Conservation (phyloP, 257 asterid genomes). For the Galeopsis tetrahit region DNA sequence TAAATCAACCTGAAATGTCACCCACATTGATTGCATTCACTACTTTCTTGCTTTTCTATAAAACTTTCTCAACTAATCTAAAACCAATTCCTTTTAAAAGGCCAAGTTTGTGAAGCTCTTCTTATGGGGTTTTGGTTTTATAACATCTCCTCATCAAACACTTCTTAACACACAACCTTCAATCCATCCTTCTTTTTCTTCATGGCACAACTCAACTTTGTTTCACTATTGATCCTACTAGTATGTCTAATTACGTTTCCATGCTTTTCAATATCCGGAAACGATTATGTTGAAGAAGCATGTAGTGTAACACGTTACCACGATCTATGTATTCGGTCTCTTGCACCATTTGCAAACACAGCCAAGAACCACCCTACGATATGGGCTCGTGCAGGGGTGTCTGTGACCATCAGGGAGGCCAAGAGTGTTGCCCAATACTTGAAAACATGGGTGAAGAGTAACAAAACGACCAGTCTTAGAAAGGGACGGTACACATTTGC, state of each 20-base stretch:
- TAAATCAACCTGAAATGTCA: neutral
- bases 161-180: neutral
- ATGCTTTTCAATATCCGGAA: neutral
- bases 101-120: neutral
- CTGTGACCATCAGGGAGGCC: constrained; percentile 65
- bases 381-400: constrained; percentile 82
- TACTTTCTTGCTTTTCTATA: neutral
- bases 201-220: no score
- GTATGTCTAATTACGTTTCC: no score
- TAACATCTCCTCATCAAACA: neutral
- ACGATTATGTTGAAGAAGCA: no score
- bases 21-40: neutral
- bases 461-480: neutral
- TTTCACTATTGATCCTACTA: neutral
- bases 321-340: constrained; percentile 19
- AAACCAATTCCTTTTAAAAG: no score
- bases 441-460: constrained; percentile 26
- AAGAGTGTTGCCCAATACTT: constrained; percentile 43
- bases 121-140: neutral
- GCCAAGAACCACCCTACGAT: constrained; percentile 53
- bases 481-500: constrained; percentile 45
- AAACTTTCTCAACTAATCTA: no score
- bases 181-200: neutral
- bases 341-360: constrained; percentile 50
- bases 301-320: neutral